Evolutionary conservation across 192 early-diverging fungal genomes (phyloP).

Genomic region (Backusella morwellensis): DNA sequence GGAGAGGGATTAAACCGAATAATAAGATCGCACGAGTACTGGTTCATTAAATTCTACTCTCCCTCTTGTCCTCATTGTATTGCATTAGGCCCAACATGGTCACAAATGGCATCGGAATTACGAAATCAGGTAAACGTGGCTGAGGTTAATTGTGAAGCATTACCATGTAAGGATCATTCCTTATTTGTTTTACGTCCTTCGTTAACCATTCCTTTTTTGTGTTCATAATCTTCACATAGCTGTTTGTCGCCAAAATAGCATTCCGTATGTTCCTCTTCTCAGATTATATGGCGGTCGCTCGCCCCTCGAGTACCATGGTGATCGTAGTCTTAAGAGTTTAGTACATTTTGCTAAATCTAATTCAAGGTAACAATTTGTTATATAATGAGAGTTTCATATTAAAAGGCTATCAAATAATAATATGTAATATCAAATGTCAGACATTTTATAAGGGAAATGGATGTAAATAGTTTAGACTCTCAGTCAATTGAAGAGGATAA

Average conservation of each 20-base stretch:
- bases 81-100: conserved; percentile 77
- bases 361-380: neutral
- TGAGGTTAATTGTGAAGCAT: conserved; percentile 77
- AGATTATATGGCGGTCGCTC: neutral
- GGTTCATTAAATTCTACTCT: conserved; percentile 85
- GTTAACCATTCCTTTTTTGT: conserved; percentile 1
- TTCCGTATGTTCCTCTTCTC: neutral
- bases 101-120: conserved; percentile 55
- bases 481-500: neutral
- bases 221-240: neutral
- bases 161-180: conserved; percentile 29
- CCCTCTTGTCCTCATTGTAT: conserved; percentile 88
- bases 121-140: conserved; percentile 75
- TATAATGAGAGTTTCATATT: neutral
- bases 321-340: neutral
- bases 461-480: neutral
- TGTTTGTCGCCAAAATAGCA: neutral
- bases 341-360: neutral
- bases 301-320: neutral
- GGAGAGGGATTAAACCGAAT: neutral
- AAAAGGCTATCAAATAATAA: neutral
- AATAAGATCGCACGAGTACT: conserved; percentile 22
- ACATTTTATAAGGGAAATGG: neutral
- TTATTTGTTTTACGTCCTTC: neutral
- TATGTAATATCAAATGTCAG: neutral